Conservation (phyloP, 1,284 basidiomycete genomes). For the Ceratobasidium sp. region DNA sequence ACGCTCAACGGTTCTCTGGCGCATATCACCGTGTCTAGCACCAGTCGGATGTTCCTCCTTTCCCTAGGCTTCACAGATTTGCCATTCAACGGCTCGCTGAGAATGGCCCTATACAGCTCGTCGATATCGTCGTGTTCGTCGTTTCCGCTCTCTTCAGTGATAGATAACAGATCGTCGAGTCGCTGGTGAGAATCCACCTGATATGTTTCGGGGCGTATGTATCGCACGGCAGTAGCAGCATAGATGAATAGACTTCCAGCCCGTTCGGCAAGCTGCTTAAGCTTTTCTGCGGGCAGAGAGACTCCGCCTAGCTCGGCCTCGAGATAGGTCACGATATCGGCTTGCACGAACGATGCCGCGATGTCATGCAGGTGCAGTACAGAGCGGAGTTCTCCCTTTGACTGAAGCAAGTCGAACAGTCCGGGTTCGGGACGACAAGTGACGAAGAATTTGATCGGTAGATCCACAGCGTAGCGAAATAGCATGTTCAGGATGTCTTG, state of each 20-base stretch:
- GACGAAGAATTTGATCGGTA: slow-evolving; percentile 17
- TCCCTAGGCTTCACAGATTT: not conserved
- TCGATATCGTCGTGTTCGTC: too few species aligned
- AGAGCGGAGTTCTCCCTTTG: not conserved
- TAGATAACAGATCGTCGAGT: not conserved
- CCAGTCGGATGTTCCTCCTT: not conserved
- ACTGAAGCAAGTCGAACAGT: not conserved
- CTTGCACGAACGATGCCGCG: not conserved
- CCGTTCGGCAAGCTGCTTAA: not conserved
- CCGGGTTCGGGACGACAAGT: slow-evolving; percentile 15
- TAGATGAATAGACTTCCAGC: slow-evolving; percentile 8
- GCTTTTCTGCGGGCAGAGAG: not conserved
- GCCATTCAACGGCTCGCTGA: not conserved
- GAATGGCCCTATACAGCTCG: not conserved
- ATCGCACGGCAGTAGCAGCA: not conserved
- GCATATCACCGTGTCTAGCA: slow-evolving; percentile 6
- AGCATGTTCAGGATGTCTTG: not conserved
- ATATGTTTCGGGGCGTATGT: not conserved
- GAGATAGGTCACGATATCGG: slow-evolving; percentile 2
- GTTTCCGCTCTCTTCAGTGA: too few species aligned
- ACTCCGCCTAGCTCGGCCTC: not conserved
- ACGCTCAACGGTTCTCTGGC: not conserved
- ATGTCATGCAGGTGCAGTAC: slow-evolving; percentile 4
- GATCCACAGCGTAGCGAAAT: not conserved
- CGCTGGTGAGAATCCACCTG: not conserved